phyloP scores from a whole-genome alignment of 2,329 filamentous ascomycete species.

The Didymella exigua region DNA sequence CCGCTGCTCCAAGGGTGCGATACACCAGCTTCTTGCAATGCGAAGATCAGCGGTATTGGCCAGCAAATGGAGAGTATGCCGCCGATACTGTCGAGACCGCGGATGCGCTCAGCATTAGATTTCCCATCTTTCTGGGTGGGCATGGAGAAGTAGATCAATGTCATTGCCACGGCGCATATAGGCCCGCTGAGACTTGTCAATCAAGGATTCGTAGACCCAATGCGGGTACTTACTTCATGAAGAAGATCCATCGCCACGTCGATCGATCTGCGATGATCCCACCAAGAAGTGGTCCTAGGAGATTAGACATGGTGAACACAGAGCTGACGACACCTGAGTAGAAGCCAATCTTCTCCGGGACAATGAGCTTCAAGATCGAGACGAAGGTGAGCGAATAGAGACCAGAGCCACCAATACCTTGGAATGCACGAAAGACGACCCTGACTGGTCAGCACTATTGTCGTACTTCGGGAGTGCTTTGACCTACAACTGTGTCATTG shows the following conservation, averaged over 20 bases:
- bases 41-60: constrained; percentile 43
- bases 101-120: constrained; percentile 34
- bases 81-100: constrained; percentile 35
- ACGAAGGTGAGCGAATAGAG: constrained; percentile 54
- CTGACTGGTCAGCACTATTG: constrained; percentile 19
- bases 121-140: constrained; percentile 33
- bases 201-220: background rate
- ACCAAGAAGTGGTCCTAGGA: constrained; percentile 54
- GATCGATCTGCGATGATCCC: constrained; percentile 51
- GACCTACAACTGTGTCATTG: constrained; percentile 39
- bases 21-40: constrained; percentile 39
- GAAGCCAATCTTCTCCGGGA: constrained; percentile 43
- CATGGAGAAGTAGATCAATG: constrained; percentile 35
- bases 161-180: constrained; percentile 29
- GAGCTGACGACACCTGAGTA: constrained; percentile 41
- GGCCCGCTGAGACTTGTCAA: constrained; percentile 26
- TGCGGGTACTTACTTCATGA: constrained; percentile 49
- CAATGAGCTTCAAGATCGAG: constrained; percentile 36
- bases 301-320: constrained; percentile 51
- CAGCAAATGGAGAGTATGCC: constrained; percentile 38
- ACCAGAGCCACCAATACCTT: constrained; percentile 56
- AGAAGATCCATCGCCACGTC: constrained; percentile 57
- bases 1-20: constrained; percentile 33
- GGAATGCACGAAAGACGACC: constrained; percentile 48
- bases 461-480: background rate